phyloP scores from a whole-genome alignment of 164 flowering plant genomes.

The Umbellularia californica region DNA sequence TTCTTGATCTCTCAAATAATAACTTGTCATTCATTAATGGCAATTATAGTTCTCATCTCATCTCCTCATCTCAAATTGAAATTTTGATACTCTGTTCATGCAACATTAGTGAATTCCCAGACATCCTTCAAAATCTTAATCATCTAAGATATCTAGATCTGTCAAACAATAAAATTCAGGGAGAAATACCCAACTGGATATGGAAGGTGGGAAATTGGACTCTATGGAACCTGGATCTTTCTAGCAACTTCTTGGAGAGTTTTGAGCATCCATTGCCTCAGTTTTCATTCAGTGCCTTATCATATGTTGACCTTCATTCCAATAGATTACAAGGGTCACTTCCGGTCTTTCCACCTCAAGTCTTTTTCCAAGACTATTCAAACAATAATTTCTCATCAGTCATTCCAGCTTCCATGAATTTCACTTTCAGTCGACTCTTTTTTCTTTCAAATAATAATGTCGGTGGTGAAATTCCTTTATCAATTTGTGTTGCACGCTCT shows the following conservation, averaged over 20 bases:
- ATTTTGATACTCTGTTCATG: conserved; percentile 2
- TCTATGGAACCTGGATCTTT: not conserved
- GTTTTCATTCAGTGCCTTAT: no score
- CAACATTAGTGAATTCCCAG: conserved; percentile 18
- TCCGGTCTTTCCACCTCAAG: no score
- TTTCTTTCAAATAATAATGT: not conserved
- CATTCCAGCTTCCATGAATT: not conserved
- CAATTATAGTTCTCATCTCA: not conserved
- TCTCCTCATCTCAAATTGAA: not conserved
- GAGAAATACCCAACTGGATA: conserved; percentile 4
- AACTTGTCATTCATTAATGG: not conserved
- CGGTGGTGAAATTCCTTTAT: not conserved
- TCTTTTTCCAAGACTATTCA: conserved; percentile 5
- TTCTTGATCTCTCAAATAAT: not conserved
- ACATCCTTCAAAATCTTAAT: conserved; percentile 2
- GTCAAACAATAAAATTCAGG: not conserved
- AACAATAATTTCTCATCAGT: not conserved
- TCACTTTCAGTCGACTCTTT: not conserved
- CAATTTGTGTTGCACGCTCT: not conserved
- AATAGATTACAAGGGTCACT: no score
- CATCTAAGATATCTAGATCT: not conserved
- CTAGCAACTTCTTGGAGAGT: not conserved
- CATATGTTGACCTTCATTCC: no score
- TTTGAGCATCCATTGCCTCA: not conserved
- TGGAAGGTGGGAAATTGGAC: not conserved